Base-by-base conservation (phyloP, 2,329 filamentous ascomycete species). In the Sarocladium brachiariae region DNA sequence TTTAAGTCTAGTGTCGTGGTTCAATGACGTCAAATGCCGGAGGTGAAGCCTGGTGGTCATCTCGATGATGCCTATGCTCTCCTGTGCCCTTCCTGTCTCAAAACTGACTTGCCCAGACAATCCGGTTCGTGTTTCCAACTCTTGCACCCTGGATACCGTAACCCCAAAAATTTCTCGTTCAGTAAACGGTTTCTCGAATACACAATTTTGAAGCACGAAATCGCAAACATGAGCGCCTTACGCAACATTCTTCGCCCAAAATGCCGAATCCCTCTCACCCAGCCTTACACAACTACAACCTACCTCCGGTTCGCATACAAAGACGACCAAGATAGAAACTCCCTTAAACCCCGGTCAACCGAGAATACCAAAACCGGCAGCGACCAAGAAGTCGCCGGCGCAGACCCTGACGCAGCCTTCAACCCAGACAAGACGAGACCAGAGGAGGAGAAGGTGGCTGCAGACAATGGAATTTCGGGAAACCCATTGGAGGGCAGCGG, bases 331-430 rank as follows among this genome's bases (percentile, higher is more conserved):
- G 75, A 84, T 61, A 77, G 81, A 49, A 76, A 84, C 55, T 74
- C 75, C 2, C 74, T 95, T 30, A 79, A 85, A 52, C 81, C 86
- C 0, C 73, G 79, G 30, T 68, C 77, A 2, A 80, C 76, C 50
- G 87, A 95, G 63, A 80, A 84, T 66, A 80, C 80, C 52, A 81
- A 84, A 61, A 82, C 80, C 47, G 86, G 81, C 3, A 80, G 79
- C 0, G 87, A 86, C 58, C 73, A 83, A 41, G 74, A 78, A 38
- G 68, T 70, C 11, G 76, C 83, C 0, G 73, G 76, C 0, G 70
- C 75, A 25, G 70, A 77, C 51, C 63, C 71, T 3, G 73, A 83
- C 37, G 76, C 83, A 0, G 84, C 89, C 1, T 95, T 87, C 66
- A 76, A 89, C 62, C 80, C 83, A 0, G 67, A 73, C 51, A 80